Conservation (phyloP, 2,329 filamentous ascomycete genomes). For the Geosmithia flava region DNA sequence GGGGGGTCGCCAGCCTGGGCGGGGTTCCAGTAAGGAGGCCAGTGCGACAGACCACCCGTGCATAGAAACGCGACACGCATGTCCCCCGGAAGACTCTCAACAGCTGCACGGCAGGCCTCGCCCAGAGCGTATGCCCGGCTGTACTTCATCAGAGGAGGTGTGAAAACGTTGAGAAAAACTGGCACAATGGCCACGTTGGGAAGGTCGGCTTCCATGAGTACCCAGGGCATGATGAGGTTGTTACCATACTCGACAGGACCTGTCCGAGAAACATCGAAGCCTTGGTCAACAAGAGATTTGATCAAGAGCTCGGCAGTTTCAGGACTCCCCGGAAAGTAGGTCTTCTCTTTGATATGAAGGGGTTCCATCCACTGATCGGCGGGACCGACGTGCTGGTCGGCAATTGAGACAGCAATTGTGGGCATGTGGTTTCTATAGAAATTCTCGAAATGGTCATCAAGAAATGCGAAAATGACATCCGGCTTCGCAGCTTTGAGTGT, state of each 20-base stretch:
- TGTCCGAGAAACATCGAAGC: slow-evolving; percentile 12
- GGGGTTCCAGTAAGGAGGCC: slow-evolving; percentile 16
- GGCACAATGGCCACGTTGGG: slow-evolving; percentile 11
- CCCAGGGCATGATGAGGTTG: slow-evolving; percentile 16
- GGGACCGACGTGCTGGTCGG: slow-evolving; percentile 12
- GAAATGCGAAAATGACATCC: slow-evolving; percentile 16
- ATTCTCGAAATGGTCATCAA: slow-evolving; percentile 17
- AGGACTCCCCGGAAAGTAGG: slow-evolving; percentile 11
- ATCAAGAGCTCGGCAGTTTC: slow-evolving; percentile 12
- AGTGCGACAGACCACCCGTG: slow-evolving; percentile 15
- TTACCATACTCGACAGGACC: slow-evolving; percentile 13
- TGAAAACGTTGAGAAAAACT: slow-evolving; percentile 16
- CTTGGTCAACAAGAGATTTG: slow-evolving; percentile 9
- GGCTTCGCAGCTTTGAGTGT: slow-evolving; percentile 12
- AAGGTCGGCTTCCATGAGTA: slow-evolving; percentile 11
- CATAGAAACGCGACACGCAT: slow-evolving; percentile 7
- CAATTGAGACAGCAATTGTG: slow-evolving; percentile 12
- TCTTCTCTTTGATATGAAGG: slow-evolving; percentile 11
- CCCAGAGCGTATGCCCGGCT: slow-evolving; percentile 14
- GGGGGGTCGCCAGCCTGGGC: slow-evolving; percentile 10
- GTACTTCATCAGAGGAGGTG: slow-evolving; percentile 15
- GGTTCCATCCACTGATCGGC: slow-evolving; percentile 16
- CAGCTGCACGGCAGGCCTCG: slow-evolving; percentile 12
- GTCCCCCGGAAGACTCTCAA: slow-evolving; percentile 7
- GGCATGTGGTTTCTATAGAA: slow-evolving; percentile 16